Percentiles rank a stretch among this genome's conserved stretches.
Evolutionary conservation across 1,284 basidiomycete species (phyloP).

Genomic region (Irpex sp.): DNA sequence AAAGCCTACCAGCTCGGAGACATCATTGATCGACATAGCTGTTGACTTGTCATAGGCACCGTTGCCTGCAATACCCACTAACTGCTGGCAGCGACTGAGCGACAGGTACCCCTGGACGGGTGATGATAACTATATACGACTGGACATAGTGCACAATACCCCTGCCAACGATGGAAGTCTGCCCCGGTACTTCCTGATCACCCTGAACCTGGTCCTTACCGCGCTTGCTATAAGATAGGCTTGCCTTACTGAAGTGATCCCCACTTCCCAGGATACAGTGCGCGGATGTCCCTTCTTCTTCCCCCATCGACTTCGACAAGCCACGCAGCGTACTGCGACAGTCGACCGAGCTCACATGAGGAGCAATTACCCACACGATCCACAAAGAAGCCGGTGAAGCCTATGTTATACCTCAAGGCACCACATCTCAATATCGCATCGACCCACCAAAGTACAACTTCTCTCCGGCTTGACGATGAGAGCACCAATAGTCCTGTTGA

Average conservation of each 20-base stretch:
- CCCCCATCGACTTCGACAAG: neutral
- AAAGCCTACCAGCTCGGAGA: neutral
- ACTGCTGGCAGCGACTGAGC: neutral
- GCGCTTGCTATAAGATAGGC: neutral
- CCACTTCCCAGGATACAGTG: too few species aligned
- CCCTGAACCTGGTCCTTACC: neutral
- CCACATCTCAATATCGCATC: neutral
- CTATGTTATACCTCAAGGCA: neutral
- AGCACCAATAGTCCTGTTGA: neutral
- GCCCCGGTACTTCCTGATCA: neutral
- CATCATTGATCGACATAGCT: constrained; percentile 1
- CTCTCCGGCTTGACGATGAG: neutral
- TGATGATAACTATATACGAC: neutral
- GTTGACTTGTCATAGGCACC: neutral
- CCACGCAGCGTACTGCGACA: neutral
- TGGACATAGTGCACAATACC: neutral
- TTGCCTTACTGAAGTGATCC: too few species aligned
- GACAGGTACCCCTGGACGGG: neutral
- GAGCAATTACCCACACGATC: neutral
- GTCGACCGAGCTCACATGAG: neutral
- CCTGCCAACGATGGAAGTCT: neutral
- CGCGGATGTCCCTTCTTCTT: neutral
- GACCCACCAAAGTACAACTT: neutral
- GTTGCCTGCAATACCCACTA: neutral
- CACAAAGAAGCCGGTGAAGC: neutral